Evolutionary conservation across 169 alveolate species (phyloP).

Genomic region (Plasmodium vivax): DNA sequence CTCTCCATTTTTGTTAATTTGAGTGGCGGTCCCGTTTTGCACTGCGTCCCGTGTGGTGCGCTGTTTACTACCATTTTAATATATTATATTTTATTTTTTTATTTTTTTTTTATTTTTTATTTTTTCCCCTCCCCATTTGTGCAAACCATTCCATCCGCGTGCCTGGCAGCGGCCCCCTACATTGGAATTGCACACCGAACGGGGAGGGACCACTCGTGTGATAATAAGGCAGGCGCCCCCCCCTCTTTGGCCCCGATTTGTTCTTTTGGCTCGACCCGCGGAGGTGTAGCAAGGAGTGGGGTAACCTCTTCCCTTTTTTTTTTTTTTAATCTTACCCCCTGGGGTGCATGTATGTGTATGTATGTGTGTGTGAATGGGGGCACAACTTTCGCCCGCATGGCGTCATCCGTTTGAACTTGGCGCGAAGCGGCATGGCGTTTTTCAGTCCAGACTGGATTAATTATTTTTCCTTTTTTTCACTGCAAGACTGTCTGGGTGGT

Average conservation of each 20-base stretch:
- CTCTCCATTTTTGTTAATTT: neutral
- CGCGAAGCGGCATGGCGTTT: neutral
- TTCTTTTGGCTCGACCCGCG: no score
- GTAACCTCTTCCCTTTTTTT: no score
- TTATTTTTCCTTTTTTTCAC: no score
- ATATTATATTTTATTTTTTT: neutral
- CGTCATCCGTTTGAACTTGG: neutral
- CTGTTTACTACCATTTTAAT: no score
- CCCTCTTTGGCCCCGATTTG: no score
- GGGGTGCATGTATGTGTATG: neutral
- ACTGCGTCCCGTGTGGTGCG: neutral
- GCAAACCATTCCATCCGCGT: neutral
- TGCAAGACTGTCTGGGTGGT: neutral
- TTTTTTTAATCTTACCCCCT: neutral
- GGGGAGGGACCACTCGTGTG: no score
- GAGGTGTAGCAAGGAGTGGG: no score
- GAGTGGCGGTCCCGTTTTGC: neutral
- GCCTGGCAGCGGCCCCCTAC: neutral
- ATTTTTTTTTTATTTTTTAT: neutral
- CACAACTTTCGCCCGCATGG: neutral
- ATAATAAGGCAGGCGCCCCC: no score
- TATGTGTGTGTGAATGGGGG: neutral
- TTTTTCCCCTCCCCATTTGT: neutral
- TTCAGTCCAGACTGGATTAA: neutral
- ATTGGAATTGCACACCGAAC: neutral